Evolutionary conservation across 2,329 filamentous ascomycete genomes (phyloP).

Genomic region (Dactylellina cionopaga): DNA sequence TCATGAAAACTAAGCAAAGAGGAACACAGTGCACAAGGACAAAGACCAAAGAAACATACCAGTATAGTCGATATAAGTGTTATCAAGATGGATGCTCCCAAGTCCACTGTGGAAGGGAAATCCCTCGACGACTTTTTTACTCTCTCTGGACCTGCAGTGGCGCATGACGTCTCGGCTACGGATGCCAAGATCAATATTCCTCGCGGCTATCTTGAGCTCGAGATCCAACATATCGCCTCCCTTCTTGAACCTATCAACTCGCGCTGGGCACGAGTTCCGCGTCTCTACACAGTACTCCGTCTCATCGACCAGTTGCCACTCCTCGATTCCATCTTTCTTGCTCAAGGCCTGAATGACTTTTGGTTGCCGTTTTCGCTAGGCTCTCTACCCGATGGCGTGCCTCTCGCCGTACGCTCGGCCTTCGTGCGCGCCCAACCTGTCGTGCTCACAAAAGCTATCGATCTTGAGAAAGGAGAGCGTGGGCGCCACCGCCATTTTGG

Average conservation of each 20-base stretch:
- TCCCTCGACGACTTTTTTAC: conserved; percentile 20
- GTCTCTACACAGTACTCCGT: conserved; percentile 53
- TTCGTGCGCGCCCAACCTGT: conserved; percentile 51
- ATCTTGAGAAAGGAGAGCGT: conserved; percentile 51
- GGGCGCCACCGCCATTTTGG: conserved; percentile 47
- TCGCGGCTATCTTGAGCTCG: conserved; percentile 2
- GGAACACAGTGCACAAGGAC: conserved; percentile 5
- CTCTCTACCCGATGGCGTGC: conserved; percentile 47
- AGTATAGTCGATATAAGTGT: not conserved
- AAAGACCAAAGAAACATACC: conserved; percentile 1
- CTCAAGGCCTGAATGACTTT: conserved; percentile 51
- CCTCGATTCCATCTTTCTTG: conserved; percentile 53
- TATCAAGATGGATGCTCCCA: conserved; percentile 2
- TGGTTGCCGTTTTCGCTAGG: conserved; percentile 54
- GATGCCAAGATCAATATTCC: not conserved
- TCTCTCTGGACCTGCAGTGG: not conserved
- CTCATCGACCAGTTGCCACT: conserved; percentile 50
- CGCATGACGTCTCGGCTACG: not conserved
- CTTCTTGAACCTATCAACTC: conserved; percentile 29
- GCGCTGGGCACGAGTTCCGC: conserved; percentile 37
- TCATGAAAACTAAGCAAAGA: conserved; percentile 10
- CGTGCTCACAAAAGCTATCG: conserved; percentile 49
- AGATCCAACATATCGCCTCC: conserved; percentile 16
- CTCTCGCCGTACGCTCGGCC: conserved; percentile 23
- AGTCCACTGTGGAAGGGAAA: conserved; percentile 8